A percentile compares a stretch with the other conserved stretches of the same genome.
Evolutionary conservation across 2,329 filamentous ascomycete species (phyloP).

Genomic region (Verticillium tricorpus): DNA sequence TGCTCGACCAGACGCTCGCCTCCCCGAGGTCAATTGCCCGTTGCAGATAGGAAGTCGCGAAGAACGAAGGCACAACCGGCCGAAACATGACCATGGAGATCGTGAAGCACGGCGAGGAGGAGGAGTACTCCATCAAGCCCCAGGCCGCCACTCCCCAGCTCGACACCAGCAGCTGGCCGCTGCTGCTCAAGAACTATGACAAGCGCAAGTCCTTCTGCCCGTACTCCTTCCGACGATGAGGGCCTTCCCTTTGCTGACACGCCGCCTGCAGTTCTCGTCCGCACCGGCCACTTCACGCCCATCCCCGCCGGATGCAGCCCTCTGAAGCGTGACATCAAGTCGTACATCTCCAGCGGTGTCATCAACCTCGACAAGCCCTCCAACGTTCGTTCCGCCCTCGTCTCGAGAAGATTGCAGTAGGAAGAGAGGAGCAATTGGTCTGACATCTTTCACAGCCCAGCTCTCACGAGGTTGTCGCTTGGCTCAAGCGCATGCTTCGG

Average conservation of each 20-base stretch:
- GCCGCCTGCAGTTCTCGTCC: slow-evolving; percentile 68
- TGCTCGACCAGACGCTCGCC: not conserved
- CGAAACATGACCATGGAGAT: slow-evolving; percentile 43
- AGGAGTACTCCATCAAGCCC: slow-evolving; percentile 88
- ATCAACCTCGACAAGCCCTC: slow-evolving; percentile 85
- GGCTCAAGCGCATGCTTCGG: slow-evolving; percentile 97
- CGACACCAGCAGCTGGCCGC: slow-evolving; percentile 86
- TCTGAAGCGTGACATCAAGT: slow-evolving; percentile 90
- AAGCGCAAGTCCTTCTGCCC: slow-evolving; percentile 58
- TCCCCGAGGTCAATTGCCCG: slow-evolving; percentile 20
- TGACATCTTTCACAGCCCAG: slow-evolving; percentile 9
- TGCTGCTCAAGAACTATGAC: slow-evolving; percentile 94
- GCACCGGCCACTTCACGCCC: slow-evolving; percentile 94
- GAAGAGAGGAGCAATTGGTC: not conserved
- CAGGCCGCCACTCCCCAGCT: slow-evolving; percentile 73
- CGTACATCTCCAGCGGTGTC: slow-evolving; percentile 93
- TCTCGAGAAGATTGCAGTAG: not conserved
- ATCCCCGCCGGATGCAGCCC: slow-evolving; percentile 91
- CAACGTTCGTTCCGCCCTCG: slow-evolving; percentile 8
- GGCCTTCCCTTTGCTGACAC: slow-evolving; percentile 16
- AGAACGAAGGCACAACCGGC: slow-evolving; percentile 6
- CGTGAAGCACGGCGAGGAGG: slow-evolving; percentile 44
- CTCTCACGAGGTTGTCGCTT: slow-evolving; percentile 97
- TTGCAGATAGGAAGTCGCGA: slow-evolving; percentile 8
- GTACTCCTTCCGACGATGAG: slow-evolving; percentile 6